Evolutionary conservation across 208 protist species (phyloP).

Genomic region (Acanthamoeba rhysodes): DNA sequence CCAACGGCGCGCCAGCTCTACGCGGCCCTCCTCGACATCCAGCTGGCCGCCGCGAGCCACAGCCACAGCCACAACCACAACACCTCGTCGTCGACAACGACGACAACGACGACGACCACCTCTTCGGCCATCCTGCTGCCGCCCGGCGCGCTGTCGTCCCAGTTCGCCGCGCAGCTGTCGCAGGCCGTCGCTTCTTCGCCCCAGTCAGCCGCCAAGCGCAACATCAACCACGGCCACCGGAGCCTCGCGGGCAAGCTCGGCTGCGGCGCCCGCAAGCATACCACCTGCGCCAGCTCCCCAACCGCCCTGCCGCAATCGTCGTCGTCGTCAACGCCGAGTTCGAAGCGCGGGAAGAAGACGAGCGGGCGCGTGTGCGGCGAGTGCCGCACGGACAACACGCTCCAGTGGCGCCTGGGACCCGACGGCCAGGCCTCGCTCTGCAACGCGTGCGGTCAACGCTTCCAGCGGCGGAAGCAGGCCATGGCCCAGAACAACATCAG

Average conservation of each 20-base stretch:
- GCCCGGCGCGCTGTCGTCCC: not conserved
- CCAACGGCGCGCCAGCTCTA: constrained; percentile 33
- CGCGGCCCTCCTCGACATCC: constrained; percentile 31
- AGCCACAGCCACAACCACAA: not conserved
- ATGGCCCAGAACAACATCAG: not conserved
- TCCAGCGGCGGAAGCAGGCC: constrained; percentile 12
- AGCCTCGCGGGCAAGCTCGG: not conserved
- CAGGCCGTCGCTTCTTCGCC: not conserved
- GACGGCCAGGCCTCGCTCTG: constrained; percentile 51
- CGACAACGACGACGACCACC: not conserved
- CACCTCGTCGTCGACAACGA: not conserved
- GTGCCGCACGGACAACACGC: constrained; percentile 38
- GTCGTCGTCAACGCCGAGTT: not conserved
- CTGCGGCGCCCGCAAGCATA: not conserved
- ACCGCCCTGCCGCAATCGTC: not conserved
- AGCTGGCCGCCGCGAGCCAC: not conserved
- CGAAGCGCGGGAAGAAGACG: constrained; percentile 30
- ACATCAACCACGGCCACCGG: not conserved
- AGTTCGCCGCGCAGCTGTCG: not conserved
- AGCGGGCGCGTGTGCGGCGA: constrained; percentile 21
- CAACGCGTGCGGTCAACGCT: constrained; percentile 49
- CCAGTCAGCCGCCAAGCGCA: not conserved
- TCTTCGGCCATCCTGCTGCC: not conserved
- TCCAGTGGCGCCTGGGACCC: constrained; percentile 48
- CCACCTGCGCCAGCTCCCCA: too few relatives aligned